These are phyloP conservation scores for Marasmius oreades DNA, from an alignment of 1,284 basidiomycete species.

Conservation along the genomic window DNA sequence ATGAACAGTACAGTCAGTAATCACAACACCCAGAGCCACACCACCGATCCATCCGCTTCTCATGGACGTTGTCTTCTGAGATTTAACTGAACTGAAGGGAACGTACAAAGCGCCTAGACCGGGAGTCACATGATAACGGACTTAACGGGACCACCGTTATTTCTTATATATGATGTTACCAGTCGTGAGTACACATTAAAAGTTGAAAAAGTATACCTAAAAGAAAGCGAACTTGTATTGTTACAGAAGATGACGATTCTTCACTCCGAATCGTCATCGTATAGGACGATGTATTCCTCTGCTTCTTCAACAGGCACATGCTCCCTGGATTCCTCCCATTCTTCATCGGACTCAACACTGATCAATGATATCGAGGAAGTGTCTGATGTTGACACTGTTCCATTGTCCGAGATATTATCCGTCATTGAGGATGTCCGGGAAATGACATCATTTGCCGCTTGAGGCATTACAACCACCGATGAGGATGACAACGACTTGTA, in stretches of 20 bases:
- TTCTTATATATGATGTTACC: too few relatives aligned
- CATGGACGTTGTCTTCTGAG: too few relatives aligned
- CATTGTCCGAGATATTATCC: slow-evolving; percentile 38
- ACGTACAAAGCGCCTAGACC: too few relatives aligned
- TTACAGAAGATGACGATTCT: slow-evolving; percentile 19
- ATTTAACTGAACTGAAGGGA: too few relatives aligned
- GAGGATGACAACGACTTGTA: slow-evolving; percentile 57
- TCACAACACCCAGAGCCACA: slow-evolving; percentile 11
- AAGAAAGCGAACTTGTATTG: neutral
- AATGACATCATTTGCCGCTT: slow-evolving; percentile 18
- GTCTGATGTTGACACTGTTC: slow-evolving; percentile 51
- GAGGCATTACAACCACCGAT: slow-evolving; percentile 70
- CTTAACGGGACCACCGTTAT: too few relatives aligned
- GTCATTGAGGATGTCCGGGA: slow-evolving; percentile 28
- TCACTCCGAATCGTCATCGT: slow-evolving; percentile 56
- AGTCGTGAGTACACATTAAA: too few relatives aligned
- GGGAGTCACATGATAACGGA: too few relatives aligned
- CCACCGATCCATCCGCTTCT: slow-evolving; percentile 20
- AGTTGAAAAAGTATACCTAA: too few relatives aligned
- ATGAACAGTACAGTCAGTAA: slow-evolving; percentile 15
- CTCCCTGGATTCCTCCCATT: slow-evolving; percentile 57
- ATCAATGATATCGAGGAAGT: slow-evolving; percentile 61
- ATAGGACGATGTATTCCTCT: slow-evolving; percentile 66
- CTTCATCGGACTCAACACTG: slow-evolving; percentile 46
- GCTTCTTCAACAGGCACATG: slow-evolving; percentile 36